Evolutionary conservation across 495 filamentous ascomycete species (phyloP), one percentile per base, ranked within the genome.

Genomic region (Aspergillus sclerotiicarbonarius): DNA sequence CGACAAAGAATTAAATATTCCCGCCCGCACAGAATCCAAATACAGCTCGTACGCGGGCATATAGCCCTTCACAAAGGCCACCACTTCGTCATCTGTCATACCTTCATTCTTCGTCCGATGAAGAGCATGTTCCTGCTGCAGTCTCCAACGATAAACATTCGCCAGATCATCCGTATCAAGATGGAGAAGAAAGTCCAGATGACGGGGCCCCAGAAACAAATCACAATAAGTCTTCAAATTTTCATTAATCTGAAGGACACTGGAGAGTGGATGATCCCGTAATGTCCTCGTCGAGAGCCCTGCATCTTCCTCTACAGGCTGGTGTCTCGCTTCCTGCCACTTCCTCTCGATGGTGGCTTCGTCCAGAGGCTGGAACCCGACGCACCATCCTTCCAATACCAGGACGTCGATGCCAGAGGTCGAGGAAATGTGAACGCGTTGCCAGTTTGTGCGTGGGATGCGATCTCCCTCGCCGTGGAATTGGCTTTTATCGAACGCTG

Each of bases 101-200:
- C 46, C 46, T 20, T 49, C 18, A 20, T 49, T 30, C 46, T 30
- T 49, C 1, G 21, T 20, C 46, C 2, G 46, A 13, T 15, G 46
- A 2, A 49, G 46, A 1, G 46, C 46, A 15, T 49, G 46, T 30
- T 49, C 46, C 21, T 49, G 46, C 21, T 49, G 46, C 46, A 49
- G 12, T 8, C 46, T 18, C 46, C 46, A 49, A 6, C 46, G 46
- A 20, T 49, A 49, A 7, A 49, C 46, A 30, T 49, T 49, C 9
- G 46, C 46, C 46, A 49, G 9, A 30, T 49, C 46, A 20, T 49
- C 46, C 9, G 46, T 49, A 20, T 49, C 46, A 7, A 49, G 46
- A 9, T 49, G 46, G 9, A 49, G 13, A 1, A 49, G 46, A 30
- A 25, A 49, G 21, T 49, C 46, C 20, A 49, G n/a, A 29, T 49